Evolutionary conservation across 805 yeast genomes (phyloP).

Genomic region (Blastobotrys muscicola): DNA sequence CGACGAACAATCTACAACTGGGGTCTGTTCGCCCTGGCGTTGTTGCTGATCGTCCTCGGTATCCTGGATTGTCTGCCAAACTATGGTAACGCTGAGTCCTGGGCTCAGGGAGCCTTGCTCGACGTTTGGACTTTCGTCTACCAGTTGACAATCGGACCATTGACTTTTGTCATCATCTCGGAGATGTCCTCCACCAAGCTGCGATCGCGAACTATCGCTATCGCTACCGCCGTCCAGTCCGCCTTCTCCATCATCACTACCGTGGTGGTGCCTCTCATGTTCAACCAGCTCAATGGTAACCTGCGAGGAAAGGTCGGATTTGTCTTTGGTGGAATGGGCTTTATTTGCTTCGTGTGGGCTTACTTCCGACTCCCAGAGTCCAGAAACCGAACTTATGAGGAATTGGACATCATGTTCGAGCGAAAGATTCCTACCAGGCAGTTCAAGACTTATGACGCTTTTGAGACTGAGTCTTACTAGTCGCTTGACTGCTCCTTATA

Average conservation of each 20-base stretch:
- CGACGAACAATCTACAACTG: conserved; percentile 16
- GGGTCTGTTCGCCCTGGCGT: conserved; percentile 31
- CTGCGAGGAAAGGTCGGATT: conserved; percentile 43
- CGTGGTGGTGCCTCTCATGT: conserved; percentile 35
- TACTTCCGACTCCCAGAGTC: conserved; percentile 53
- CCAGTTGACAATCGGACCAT: conserved; percentile 38
- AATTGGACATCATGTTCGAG: conserved; percentile 46
- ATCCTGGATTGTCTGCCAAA: conserved; percentile 9
- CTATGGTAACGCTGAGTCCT: conserved; percentile 10
- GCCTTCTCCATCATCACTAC: conserved; percentile 15
- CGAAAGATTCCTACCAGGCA: conserved; percentile 8
- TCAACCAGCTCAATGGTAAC: conserved; percentile 39
- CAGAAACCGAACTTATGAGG: conserved; percentile 47
- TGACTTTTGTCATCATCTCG: conserved; percentile 33
- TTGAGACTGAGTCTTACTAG: conserved; percentile 1
- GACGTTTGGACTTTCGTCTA: conserved; percentile 38
- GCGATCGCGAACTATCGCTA: conserved; percentile 29
- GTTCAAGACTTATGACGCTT: conserved; percentile 13
- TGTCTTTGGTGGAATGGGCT: conserved; percentile 35
- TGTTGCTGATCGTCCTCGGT: conserved; percentile 37
- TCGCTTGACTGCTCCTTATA: no score
- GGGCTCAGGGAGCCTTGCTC: conserved; percentile 36
- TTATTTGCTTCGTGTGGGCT: conserved; percentile 32
- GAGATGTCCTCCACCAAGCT: conserved; percentile 36
- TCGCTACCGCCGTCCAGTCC: conserved; percentile 31